These are phyloP conservation scores for Ceratobasidium sp. DNA, from an alignment of 1,284 basidiomycete species.

Conservation along the genomic window DNA sequence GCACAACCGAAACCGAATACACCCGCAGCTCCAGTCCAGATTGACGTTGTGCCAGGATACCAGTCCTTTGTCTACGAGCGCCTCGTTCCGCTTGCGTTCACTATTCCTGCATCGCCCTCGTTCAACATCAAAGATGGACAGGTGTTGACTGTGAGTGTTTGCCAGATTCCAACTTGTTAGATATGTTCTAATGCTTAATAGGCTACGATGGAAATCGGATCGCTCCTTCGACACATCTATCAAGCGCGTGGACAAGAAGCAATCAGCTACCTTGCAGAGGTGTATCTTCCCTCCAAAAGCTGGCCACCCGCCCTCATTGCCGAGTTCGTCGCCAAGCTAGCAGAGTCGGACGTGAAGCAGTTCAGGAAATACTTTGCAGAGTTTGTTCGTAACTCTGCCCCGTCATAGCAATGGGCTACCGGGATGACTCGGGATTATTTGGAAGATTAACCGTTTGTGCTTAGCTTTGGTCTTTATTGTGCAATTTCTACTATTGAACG, in stretches of 20 bases:
- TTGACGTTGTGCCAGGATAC: constrained; percentile 85
- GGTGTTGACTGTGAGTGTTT: constrained; percentile 76
- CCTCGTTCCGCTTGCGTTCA: constrained; percentile 86
- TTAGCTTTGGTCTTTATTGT: constrained; percentile 19
- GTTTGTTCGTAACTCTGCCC: constrained; percentile 65
- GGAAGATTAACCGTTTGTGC: neutral
- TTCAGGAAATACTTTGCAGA: constrained; percentile 94
- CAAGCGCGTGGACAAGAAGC: constrained; percentile 87
- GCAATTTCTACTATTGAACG: neutral
- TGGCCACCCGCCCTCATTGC: constrained; percentile 85
- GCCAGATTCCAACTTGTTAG: neutral
- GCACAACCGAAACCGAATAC: constrained; percentile 34
- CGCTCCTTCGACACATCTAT: constrained; percentile 83
- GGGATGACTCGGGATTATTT: neutral
- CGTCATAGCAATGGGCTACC: constrained; percentile 1
- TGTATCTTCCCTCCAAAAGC: constrained; percentile 89
- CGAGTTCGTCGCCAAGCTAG: constrained; percentile 84
- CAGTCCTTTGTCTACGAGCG: constrained; percentile 94
- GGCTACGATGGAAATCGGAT: constrained; percentile 90
- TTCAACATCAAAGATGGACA: constrained; percentile 94
- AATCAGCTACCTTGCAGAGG: constrained; percentile 81
- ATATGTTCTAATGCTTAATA: constrained; percentile 55
- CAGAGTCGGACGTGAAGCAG: constrained; percentile 81
- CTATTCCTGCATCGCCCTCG: constrained; percentile 80
- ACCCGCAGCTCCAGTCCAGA: constrained; percentile 47